These are phyloP conservation scores for Solanum appendiculatum DNA, from an alignment of 257 asterid genomes.

Conservation along the genomic window DNA sequence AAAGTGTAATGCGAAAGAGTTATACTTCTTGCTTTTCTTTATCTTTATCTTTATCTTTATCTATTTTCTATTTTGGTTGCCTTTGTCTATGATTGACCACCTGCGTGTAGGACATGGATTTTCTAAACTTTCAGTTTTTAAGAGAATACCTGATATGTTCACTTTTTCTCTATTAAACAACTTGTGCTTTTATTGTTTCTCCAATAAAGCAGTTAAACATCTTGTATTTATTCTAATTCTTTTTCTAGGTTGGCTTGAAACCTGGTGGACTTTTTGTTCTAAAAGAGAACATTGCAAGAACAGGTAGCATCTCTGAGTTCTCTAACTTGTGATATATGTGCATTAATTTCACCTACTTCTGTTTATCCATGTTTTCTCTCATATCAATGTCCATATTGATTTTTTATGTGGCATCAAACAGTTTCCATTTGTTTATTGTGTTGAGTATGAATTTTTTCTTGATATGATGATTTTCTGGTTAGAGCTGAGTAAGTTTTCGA, in stretches of 20 bases:
- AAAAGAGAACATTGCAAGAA: constrained; percentile 85
- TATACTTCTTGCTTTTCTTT: background rate
- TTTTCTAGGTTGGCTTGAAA: constrained; percentile 68
- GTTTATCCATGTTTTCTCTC: background rate
- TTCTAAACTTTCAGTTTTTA: background rate
- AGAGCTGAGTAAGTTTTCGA: background rate
- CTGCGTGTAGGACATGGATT: background rate
- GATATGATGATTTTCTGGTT: background rate
- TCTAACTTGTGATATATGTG: background rate
- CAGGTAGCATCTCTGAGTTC: constrained; percentile 35
- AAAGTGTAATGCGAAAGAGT: background rate
- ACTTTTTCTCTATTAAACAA: background rate
- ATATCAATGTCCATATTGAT: background rate
- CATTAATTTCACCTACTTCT: background rate
- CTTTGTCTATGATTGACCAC: background rate
- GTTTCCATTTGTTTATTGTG: background rate
- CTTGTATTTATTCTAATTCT: background rate
- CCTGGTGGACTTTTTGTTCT: constrained; percentile 78
- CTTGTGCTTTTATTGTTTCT: background rate
- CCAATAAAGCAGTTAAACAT: background rate
- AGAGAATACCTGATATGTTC: background rate
- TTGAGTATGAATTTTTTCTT: background rate
- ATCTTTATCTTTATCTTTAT: background rate
- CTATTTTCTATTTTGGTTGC: background rate
- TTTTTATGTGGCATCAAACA: background rate